Conservation (phyloP, 2,329 filamentous ascomycete genomes). For the Phaeosphaeria sp. region DNA sequence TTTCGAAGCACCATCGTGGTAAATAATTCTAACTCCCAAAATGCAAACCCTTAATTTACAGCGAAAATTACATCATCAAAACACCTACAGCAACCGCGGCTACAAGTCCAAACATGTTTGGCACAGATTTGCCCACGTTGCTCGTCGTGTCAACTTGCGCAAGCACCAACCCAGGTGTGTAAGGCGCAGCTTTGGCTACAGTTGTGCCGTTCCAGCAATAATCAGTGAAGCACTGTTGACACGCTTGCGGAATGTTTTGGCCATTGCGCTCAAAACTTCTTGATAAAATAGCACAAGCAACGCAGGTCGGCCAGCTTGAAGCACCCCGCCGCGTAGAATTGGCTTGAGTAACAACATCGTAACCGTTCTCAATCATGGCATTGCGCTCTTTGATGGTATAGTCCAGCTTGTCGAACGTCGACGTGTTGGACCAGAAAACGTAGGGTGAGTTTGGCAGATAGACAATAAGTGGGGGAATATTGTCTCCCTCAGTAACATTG, state of each 20-base stretch:
- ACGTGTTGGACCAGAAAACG: constrained; percentile 75
- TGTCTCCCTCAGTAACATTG: constrained; percentile 62
- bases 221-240: constrained; percentile 74
- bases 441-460: constrained; percentile 91
- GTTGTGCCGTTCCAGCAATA: constrained; percentile 96
- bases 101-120: constrained; percentile 27
- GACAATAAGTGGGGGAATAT: constrained; percentile 72
- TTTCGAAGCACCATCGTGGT: not conserved
- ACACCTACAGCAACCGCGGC: constrained; percentile 22
- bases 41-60: not conserved
- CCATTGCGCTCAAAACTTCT: constrained; percentile 76
- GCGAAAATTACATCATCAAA: constrained; percentile 16
- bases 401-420: constrained; percentile 69
- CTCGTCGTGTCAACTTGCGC: not conserved
- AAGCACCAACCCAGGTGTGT: constrained; percentile 33
- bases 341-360: constrained; percentile 79
- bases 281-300: constrained; percentile 84
- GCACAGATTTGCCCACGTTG: constrained; percentile 30
- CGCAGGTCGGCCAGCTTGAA: constrained; percentile 77
- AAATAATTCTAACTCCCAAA: not conserved
- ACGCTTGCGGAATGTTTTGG: constrained; percentile 72
- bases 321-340: constrained; percentile 74
- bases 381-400: constrained; percentile 74
- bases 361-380: constrained; percentile 84
- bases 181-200: constrained; percentile 37